Percentiles rank a stretch among this genome's conserved stretches.
Evolutionary conservation across 345 rosid genomes (phyloP).

Genomic region (Kernera saxatilis): DNA sequence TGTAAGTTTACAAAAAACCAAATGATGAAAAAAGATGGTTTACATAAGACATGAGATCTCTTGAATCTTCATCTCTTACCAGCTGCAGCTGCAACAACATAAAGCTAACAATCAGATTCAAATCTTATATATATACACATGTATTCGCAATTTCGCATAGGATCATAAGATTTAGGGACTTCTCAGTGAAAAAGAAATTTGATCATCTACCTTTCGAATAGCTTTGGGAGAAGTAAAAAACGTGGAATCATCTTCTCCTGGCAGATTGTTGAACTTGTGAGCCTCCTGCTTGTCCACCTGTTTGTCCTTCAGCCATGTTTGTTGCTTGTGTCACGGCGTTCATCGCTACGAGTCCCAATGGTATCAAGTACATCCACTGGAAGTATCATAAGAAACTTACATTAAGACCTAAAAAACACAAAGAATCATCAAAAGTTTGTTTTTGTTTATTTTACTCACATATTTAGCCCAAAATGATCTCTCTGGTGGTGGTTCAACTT

Average conservation of each 20-base stretch:
- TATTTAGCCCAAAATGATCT: constrained; percentile 96
- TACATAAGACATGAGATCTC: too few species aligned
- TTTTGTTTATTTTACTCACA: constrained; percentile 39
- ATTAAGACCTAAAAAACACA: background rate
- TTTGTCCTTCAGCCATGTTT: constrained; percentile 78
- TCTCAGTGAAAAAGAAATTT: background rate
- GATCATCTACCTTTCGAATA: background rate
- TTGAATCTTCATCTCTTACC: too few species aligned
- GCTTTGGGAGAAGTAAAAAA: background rate
- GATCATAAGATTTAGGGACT: background rate
- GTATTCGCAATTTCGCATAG: background rate
- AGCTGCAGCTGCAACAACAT: too few species aligned
- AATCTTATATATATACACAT: too few species aligned
- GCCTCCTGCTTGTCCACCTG: constrained; percentile 45
- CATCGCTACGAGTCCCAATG: constrained; percentile 86
- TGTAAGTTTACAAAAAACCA: too few species aligned
- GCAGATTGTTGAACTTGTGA: constrained; percentile 45
- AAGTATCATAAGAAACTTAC: constrained; percentile 6
- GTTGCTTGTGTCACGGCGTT: constrained; percentile 91
- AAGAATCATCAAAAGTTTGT: background rate
- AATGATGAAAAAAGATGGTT: too few species aligned
- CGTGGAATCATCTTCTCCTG: constrained; percentile 55
- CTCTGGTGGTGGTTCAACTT: constrained; percentile 61
- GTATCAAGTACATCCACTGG: constrained; percentile 97
- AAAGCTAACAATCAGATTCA: too few species aligned